phyloP scores from a whole-genome alignment of 805 yeast genomes.

The Lipomyces orientalis region DNA sequence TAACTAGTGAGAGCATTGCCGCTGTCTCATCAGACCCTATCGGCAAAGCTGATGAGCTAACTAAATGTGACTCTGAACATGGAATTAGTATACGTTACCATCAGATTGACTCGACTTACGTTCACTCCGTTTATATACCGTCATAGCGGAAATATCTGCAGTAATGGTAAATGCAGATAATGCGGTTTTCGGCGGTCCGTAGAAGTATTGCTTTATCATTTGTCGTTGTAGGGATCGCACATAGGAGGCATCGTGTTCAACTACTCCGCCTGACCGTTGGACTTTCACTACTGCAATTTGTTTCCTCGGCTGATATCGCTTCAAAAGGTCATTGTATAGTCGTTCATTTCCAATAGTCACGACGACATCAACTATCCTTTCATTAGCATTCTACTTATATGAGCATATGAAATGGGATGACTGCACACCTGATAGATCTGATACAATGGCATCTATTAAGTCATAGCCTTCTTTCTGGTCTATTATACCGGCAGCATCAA shows the following conservation, averaged over 20 bases:
- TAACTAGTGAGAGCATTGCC: constrained; percentile 41
- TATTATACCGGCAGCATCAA: constrained; percentile 74
- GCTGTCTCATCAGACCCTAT: constrained; percentile 46
- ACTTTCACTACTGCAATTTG: constrained; percentile 60
- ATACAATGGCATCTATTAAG: constrained; percentile 61
- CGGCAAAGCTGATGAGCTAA: constrained; percentile 46
- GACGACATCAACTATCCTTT: constrained; percentile 55
- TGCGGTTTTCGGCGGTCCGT: constrained; percentile 70
- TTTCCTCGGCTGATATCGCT: constrained; percentile 45
- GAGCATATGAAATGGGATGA: not conserved
- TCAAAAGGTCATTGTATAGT: constrained; percentile 64
- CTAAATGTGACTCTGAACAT: constrained; percentile 35
- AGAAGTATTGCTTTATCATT: constrained; percentile 84
- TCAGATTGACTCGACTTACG: constrained; percentile 23
- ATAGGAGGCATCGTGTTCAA: constrained; percentile 72
- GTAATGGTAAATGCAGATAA: constrained; percentile 88
- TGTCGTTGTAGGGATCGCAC: constrained; percentile 74
- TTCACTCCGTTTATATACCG: constrained; percentile 65
- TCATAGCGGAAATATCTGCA: constrained; percentile 64
- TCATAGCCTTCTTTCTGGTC: constrained; percentile 54
- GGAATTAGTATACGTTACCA: constrained; percentile 23
- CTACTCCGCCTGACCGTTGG: constrained; percentile 76
- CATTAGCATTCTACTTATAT: not conserved
- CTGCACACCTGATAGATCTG: constrained; percentile 53
- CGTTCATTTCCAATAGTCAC: constrained; percentile 81